These are phyloP conservation scores for Diaporthe nobilis DNA, from an alignment of 2,329 filamentous ascomycete species.

Conservation along the genomic window DNA sequence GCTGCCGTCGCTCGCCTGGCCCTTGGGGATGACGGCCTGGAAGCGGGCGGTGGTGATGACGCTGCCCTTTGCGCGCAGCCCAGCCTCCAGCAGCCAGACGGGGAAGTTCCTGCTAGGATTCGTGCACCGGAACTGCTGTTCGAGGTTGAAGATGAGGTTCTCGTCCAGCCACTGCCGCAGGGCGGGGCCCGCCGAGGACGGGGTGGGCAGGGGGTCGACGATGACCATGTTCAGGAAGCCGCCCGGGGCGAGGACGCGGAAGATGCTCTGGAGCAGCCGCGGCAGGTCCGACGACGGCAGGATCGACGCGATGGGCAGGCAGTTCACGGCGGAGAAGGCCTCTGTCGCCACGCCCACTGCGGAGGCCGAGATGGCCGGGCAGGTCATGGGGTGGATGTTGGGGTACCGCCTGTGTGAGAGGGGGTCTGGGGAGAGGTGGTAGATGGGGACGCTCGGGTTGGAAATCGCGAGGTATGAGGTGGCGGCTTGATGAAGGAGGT, in stretches of 20 bases:
- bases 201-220: slow-evolving; percentile 73
- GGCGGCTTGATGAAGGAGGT: slow-evolving; percentile 54
- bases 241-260: slow-evolving; percentile 67
- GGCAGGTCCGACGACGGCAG: slow-evolving; percentile 71
- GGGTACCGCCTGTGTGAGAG: slow-evolving; percentile 55
- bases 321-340: slow-evolving; percentile 65
- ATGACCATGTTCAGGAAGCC: slow-evolving; percentile 72
- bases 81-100: slow-evolving; percentile 69
- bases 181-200: slow-evolving; percentile 68
- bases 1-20: slow-evolving; percentile 17
- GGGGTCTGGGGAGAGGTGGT: slow-evolving; percentile 61
- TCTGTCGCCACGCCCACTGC: slow-evolving; percentile 56
- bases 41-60: slow-evolving; percentile 64
- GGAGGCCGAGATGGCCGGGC: slow-evolving; percentile 54
- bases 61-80: slow-evolving; percentile 63
- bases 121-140: slow-evolving; percentile 70
- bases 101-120: slow-evolving; percentile 72
- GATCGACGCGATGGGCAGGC: slow-evolving; percentile 69
- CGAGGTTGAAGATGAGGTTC: slow-evolving; percentile 71
- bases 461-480: slow-evolving; percentile 64
- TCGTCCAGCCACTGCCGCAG: slow-evolving; percentile 74
- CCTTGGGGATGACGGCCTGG: slow-evolving; percentile 54
- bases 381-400: slow-evolving; percentile 57
- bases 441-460: slow-evolving; percentile 57
- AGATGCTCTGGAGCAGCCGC: slow-evolving; percentile 67